A percentile compares a stretch with the other conserved stretches of the same genome.
Evolutionary conservation across 495 filamentous ascomycete genomes (phyloP).

Genomic region (Aspergillus ostianus): DNA sequence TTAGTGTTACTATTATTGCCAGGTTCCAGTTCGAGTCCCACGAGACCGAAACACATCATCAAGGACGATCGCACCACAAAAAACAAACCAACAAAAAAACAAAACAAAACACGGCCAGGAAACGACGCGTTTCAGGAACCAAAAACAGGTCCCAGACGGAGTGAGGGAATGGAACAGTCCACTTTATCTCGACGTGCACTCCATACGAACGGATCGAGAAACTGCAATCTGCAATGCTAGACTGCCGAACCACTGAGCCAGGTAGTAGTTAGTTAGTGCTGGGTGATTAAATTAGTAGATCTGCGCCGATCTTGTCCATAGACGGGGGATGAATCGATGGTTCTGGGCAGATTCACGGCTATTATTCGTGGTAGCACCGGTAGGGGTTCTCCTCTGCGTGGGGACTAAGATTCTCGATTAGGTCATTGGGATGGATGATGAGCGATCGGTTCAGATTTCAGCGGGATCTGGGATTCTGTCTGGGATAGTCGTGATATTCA

Average conservation of each 20-base stretch:
- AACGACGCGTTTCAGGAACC: not conserved
- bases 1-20: no score
- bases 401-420: not conserved
- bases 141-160: not conserved
- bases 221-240: not conserved
- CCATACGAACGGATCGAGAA: no score
- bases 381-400: not conserved
- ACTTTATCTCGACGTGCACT: no score
- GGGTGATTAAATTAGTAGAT: not conserved
- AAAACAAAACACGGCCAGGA: not conserved
- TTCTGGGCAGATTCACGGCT: not conserved
- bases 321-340: not conserved
- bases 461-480: not conserved
- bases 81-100: not conserved
- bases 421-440: not conserved
- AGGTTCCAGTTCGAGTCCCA: not conserved
- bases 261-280: not conserved
- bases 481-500: no score
- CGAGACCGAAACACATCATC: not conserved
- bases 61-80: not conserved
- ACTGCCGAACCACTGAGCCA: not conserved
- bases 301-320: not conserved
- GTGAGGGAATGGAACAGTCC: not conserved
- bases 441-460: not conserved
- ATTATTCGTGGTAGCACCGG: not conserved